Percentiles rank a stretch among this genome's conserved stretches.
Conservation (phyloP, 169 alveolate genomes). For the Pseudocohnilembus persalinus region DNA sequence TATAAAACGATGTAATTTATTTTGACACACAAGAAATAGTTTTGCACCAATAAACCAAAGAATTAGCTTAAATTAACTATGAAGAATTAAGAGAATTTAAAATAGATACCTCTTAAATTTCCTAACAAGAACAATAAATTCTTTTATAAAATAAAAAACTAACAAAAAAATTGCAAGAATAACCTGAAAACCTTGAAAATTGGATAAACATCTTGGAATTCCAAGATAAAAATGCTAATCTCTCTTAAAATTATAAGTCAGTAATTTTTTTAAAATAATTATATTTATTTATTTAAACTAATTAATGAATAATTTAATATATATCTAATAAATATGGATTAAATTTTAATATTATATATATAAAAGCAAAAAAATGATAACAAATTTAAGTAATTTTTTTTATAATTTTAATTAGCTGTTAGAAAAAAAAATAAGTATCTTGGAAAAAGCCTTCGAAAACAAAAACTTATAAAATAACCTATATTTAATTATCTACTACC, state of each 20-base stretch:
- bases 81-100: not conserved
- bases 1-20: not conserved
- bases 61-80: not conserved
- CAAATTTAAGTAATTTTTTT: too few species aligned
- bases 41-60: not conserved
- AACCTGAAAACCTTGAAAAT: not conserved
- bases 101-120: not conserved
- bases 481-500: not conserved
- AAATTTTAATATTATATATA: too few species aligned
- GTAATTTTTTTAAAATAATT: not conserved
- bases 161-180: too few species aligned
- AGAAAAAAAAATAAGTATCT: not conserved
- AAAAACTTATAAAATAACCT: not conserved
- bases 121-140: not conserved
- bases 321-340: too few species aligned
- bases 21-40: not conserved
- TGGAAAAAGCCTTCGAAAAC: not conserved
- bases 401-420: too few species aligned
- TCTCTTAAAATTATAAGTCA: not conserved
- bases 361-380: too few species aligned
- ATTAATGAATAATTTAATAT: too few species aligned
- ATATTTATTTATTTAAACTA: not conserved
- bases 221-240: not conserved
- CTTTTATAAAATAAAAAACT: too few species aligned
- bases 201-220: not conserved